Evolutionary conservation across 2,329 filamentous ascomycete genomes (phyloP).

Genomic region (Phaeoacremonium minimum): DNA sequence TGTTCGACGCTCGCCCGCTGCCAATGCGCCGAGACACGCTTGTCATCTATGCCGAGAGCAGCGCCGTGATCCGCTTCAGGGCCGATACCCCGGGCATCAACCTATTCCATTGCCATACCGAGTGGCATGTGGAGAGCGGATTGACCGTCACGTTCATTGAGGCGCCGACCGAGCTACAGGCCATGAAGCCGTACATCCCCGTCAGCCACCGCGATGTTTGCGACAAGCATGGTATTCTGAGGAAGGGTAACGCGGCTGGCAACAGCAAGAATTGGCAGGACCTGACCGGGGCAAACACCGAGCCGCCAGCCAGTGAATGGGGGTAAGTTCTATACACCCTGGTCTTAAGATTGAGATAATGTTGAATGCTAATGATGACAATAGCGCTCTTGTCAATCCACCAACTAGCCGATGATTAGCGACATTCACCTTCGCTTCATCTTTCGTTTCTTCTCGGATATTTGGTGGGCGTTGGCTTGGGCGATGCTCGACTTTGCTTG

Average conservation of each 20-base stretch:
- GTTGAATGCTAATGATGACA: neutral
- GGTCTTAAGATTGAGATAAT: neutral
- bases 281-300: constrained; percentile 39
- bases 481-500: too few species aligned
- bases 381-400: neutral
- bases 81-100: constrained; percentile 62
- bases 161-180: constrained; percentile 41
- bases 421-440: too few species aligned
- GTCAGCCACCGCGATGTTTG: constrained; percentile 16
- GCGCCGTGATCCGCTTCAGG: constrained; percentile 61
- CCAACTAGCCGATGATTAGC: too few species aligned
- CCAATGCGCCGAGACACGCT: constrained; percentile 68
- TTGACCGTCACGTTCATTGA: constrained; percentile 33
- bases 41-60: constrained; percentile 59
- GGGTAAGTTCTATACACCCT: neutral
- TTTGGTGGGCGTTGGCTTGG: too few species aligned
- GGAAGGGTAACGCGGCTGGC: constrained; percentile 54
- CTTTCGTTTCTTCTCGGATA: too few species aligned
- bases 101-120: constrained; percentile 47
- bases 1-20: constrained; percentile 36
- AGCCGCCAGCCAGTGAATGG: neutral
- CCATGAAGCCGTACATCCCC: constrained; percentile 8
- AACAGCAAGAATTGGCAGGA: constrained; percentile 51
- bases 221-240: constrained; percentile 32
- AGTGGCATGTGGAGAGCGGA: constrained; percentile 48